A percentile compares a stretch with the other conserved stretches of the same genome.
These are phyloP conservation scores for Thoreauomyces humboldtii DNA, from an alignment of 192 early-diverging fungal species.

Conservation along the genomic window DNA sequence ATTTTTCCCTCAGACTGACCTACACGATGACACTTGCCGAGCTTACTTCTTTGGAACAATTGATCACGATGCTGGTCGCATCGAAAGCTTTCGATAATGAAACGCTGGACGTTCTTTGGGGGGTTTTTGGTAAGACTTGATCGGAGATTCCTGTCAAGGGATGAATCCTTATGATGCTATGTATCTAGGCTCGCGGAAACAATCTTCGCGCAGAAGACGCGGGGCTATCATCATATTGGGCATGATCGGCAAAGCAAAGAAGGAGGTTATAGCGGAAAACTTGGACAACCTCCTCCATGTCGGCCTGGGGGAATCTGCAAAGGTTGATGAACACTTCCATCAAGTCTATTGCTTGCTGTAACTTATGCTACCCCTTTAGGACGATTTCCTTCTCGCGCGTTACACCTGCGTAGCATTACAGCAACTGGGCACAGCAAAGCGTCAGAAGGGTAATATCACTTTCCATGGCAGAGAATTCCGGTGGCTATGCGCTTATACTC, in stretches of 20 bases:
- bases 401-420: constrained; percentile 93
- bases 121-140: constrained; percentile 40
- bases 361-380: constrained; percentile 42
- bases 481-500: neutral
- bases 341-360: neutral
- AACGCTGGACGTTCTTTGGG: constrained; percentile 81
- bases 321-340: constrained; percentile 37
- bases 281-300: constrained; percentile 78
- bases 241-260: constrained; percentile 88
- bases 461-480: neutral
- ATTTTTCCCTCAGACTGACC: constrained; percentile 67
- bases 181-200: constrained; percentile 37
- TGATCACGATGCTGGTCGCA: constrained; percentile 78
- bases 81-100: constrained; percentile 58
- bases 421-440: constrained; percentile 63
- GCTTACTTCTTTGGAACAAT: constrained; percentile 90
- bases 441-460: constrained; percentile 57
- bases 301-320: constrained; percentile 82
- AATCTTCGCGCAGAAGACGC: constrained; percentile 70
- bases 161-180: neutral
- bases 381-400: constrained; percentile 79
- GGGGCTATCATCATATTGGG: constrained; percentile 90
- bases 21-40: constrained; percentile 86
- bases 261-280: constrained; percentile 79
- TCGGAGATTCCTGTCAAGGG: neutral